Percentiles rank a stretch among this genome's conserved stretches.
Evolutionary conservation across 83 land plant genomes (phyloP).

Genomic region (Picea engelmannii): DNA sequence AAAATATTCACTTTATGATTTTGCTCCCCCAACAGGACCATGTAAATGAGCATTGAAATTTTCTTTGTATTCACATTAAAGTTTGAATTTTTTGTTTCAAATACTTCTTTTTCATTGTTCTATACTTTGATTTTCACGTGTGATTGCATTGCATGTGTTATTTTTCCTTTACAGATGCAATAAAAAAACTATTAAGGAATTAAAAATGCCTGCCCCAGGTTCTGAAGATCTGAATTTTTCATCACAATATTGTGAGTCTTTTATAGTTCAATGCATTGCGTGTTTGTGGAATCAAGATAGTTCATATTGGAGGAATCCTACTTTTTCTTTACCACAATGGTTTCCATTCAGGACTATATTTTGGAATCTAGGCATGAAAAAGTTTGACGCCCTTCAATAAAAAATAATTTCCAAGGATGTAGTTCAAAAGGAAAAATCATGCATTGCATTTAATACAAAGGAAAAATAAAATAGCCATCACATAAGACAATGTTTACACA

Average conservation of each 20-base stretch:
- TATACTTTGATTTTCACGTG: too few relatives aligned
- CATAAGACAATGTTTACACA: too few relatives aligned
- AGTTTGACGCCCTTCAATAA: conserved; percentile 20
- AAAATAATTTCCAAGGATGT: too few relatives aligned
- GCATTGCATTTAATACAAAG: too few relatives aligned
- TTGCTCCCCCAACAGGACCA: neutral
- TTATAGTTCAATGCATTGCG: conserved; percentile 43
- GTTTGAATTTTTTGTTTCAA: too few relatives aligned
- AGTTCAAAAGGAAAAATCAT: too few relatives aligned
- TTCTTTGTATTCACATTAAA: too few relatives aligned
- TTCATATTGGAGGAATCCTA: conserved; percentile 68
- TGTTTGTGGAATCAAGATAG: conserved; percentile 54
- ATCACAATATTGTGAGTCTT: conserved; percentile 42
- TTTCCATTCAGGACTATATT: conserved; percentile 57
- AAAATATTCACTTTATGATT: neutral
- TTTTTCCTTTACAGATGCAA: conserved; percentile 36
- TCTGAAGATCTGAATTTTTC: conserved; percentile 46
- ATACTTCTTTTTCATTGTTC: too few relatives aligned
- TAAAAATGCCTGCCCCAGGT: conserved; percentile 43
- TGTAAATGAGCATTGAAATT: too few relatives aligned
- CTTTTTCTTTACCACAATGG: conserved; percentile 34
- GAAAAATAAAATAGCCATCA: too few relatives aligned
- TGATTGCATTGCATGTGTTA: too few relatives aligned
- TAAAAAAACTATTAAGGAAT: conserved; percentile 40
- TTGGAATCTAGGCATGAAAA: conserved; percentile 47